Conservation (phyloP, 768 basidiomycete species). For the Tubosaeta sp. region DNA sequence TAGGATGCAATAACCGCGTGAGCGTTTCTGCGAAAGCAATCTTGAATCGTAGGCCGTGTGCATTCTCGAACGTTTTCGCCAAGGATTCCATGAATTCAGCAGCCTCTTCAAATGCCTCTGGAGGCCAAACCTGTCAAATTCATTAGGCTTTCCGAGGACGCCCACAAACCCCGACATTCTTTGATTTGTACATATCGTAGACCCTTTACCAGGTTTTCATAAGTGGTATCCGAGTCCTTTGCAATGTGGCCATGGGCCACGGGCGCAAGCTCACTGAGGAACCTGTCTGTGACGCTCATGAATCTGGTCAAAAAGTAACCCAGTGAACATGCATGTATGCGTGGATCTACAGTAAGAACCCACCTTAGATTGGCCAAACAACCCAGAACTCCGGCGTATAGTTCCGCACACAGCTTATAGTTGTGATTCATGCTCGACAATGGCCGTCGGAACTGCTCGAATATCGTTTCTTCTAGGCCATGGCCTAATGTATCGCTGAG, state of each 20-base stretch:
- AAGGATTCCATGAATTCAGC: slow-evolving; percentile 86
- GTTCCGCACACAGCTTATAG: slow-evolving; percentile 73
- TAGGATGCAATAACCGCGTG: slow-evolving; percentile 73
- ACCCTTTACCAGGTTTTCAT: slow-evolving; percentile 81
- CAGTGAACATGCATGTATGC: neutral
- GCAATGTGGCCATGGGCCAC: slow-evolving; percentile 70
- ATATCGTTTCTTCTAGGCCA: slow-evolving; percentile 81
- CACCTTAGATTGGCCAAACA: slow-evolving; percentile 78
- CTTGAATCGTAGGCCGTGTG: slow-evolving; percentile 81
- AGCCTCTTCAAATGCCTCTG: slow-evolving; percentile 88
- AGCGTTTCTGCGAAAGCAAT: slow-evolving; percentile 82
- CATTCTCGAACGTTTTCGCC: slow-evolving; percentile 76
- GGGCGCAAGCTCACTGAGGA: slow-evolving; percentile 73
- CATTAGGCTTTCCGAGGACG: slow-evolving; percentile 1
- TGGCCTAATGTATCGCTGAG: slow-evolving; percentile 76
- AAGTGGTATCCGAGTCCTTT: slow-evolving; percentile 77
- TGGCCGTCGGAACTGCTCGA: slow-evolving; percentile 75
- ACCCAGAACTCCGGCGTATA: slow-evolving; percentile 82
- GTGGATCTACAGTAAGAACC: slow-evolving; percentile 18
- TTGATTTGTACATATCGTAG: slow-evolving; percentile 81
- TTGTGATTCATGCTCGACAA: slow-evolving; percentile 65
- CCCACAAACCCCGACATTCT: slow-evolving; percentile 34
- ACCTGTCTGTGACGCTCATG: slow-evolving; percentile 88
- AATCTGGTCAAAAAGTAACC: slow-evolving; percentile 47
- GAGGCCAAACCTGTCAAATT: slow-evolving; percentile 75